Percentiles rank a stretch among this genome's conserved stretches.
Conservation (phyloP, 2,329 filamentous ascomycete species). For the Fusarium nurragi region DNA sequence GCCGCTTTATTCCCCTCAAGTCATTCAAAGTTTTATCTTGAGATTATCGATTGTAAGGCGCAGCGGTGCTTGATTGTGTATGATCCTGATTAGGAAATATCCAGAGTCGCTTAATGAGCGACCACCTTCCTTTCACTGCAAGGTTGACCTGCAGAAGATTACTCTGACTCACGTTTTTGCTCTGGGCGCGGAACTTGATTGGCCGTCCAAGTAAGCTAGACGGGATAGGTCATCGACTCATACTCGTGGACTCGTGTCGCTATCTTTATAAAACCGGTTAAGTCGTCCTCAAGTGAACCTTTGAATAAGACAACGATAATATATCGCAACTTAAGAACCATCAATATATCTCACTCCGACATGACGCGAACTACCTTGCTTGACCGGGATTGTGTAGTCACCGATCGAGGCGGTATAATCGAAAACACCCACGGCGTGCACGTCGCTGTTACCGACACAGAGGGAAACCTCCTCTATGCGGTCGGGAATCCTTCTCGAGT, state of each 20-base stretch:
- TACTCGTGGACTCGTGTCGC: not conserved
- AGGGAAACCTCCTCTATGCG: constrained; percentile 51
- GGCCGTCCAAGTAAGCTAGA: not conserved
- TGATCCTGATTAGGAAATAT: not conserved
- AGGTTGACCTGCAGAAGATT: not conserved
- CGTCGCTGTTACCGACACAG: constrained; percentile 52
- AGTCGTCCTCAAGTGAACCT: not conserved
- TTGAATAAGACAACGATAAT: not conserved
- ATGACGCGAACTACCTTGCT: constrained; percentile 28
- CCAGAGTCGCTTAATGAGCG: not conserved
- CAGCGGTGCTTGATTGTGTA: not conserved
- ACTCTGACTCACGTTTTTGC: constrained; percentile 4
- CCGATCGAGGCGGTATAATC: constrained; percentile 51
- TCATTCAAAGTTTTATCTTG: not conserved
- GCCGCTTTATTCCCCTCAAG: not conserved
- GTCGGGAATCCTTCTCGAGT: constrained; percentile 54
- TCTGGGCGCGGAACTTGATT: not conserved
- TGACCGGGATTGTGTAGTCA: constrained; percentile 47
- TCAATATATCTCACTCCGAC: not conserved
- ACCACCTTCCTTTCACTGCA: constrained; percentile 5
- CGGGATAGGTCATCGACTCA: not conserved
- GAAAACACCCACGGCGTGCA: constrained; percentile 58
- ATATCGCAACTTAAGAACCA: not conserved
- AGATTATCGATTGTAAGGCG: not conserved
- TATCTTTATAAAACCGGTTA: not conserved